Percentiles rank a stretch among this genome's conserved stretches.
phyloP scores from a whole-genome alignment of 1,284 basidiomycete genomes.

The Cystobasidium slooffiae region DNA sequence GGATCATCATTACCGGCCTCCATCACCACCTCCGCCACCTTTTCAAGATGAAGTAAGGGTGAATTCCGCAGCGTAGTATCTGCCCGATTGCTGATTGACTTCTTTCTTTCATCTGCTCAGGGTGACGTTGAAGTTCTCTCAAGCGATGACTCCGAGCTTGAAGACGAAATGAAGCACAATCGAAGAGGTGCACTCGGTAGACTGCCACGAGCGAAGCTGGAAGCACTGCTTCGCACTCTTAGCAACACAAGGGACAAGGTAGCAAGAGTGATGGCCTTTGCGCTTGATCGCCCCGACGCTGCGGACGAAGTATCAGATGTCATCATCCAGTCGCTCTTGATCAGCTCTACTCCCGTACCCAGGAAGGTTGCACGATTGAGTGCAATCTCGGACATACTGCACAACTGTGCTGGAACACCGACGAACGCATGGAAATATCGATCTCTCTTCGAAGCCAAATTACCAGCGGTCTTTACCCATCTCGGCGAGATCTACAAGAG shows the following conservation, averaged over 20 bases:
- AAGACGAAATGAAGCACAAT: slow-evolving; percentile 79
- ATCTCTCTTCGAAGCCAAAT: slow-evolving; percentile 81
- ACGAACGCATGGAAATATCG: slow-evolving; percentile 82
- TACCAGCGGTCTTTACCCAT: slow-evolving; percentile 90
- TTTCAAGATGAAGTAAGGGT: slow-evolving; percentile 81
- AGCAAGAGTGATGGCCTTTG: slow-evolving; percentile 92
- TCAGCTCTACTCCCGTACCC: slow-evolving; percentile 88
- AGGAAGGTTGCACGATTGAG: slow-evolving; percentile 93
- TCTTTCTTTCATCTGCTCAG: slow-evolving; percentile 58
- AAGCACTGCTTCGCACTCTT: slow-evolving; percentile 83
- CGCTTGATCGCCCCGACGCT: slow-evolving; percentile 90
- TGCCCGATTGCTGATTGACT: not conserved
- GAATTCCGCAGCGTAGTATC: too few species aligned
- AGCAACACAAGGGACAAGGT: slow-evolving; percentile 86
- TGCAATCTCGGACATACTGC: slow-evolving; percentile 94
- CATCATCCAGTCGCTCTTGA: slow-evolving; percentile 77
- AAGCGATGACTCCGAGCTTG: slow-evolving; percentile 85
- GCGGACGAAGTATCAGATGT: slow-evolving; percentile 87
- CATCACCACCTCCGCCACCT: slow-evolving; percentile 63
- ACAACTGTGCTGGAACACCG: slow-evolving; percentile 84
- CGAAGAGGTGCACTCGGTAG: slow-evolving; percentile 66
- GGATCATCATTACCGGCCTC: slow-evolving; percentile 65
- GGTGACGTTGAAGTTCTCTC: slow-evolving; percentile 91
- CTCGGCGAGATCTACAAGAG: slow-evolving; percentile 88
- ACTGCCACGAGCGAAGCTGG: slow-evolving; percentile 78